Evolutionary conservation across 257 asterid species (phyloP).

Genomic region (Nicotiana tabacum): DNA sequence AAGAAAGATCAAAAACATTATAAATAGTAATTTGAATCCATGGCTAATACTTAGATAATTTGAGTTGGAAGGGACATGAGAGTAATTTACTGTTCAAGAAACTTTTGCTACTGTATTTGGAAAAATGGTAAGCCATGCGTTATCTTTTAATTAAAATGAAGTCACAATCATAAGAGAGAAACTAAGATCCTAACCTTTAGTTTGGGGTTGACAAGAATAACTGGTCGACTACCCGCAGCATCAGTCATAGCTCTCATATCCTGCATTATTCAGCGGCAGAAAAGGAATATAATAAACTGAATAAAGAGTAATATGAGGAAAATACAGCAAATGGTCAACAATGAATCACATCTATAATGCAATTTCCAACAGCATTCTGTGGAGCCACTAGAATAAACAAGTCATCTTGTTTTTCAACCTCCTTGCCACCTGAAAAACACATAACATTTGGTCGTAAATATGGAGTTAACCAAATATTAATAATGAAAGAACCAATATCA

Average conservation of each 20-base stretch:
- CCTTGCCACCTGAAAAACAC: conserved; percentile 64
- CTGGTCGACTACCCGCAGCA: conserved; percentile 87
- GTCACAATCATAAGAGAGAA: not conserved
- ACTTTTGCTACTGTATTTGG: no score
- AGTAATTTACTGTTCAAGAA: no score
- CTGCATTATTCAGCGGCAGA: conserved; percentile 40
- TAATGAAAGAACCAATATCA: not conserved
- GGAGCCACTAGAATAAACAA: conserved; percentile 92
- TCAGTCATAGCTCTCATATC: conserved; percentile 89
- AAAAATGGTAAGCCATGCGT: no score
- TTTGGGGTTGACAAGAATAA: conserved; percentile 74
- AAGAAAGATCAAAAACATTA: not conserved
- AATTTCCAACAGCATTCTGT: conserved; percentile 94
- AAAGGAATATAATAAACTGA: not conserved
- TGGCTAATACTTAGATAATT: not conserved
- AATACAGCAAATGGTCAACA: conserved; percentile 8
- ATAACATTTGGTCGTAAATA: not conserved
- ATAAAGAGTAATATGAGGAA: not conserved
- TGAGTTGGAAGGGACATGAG: not conserved
- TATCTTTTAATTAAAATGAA: no score
- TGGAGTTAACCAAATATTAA: not conserved
- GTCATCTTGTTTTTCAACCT: conserved; percentile 88
- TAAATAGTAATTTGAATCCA: not conserved
- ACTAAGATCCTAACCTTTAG: conserved; percentile 49
- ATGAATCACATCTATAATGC: conserved; percentile 73